Conservation (phyloP, 768 basidiomycete genomes). For the Harrya chromipes region DNA sequence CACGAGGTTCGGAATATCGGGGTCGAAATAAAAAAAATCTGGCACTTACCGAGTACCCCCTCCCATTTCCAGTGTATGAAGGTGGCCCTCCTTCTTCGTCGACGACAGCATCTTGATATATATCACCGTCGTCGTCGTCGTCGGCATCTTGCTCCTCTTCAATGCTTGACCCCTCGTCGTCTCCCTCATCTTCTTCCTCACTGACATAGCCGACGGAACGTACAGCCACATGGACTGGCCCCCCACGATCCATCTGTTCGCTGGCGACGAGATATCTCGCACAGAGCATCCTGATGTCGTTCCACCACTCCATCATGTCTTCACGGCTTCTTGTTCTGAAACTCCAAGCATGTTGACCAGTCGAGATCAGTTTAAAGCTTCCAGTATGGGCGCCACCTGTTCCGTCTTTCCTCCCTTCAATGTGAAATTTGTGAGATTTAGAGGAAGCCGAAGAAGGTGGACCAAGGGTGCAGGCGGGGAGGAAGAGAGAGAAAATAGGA, state of each 20-base stretch:
- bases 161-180: constrained; percentile 60
- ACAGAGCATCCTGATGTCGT: constrained; percentile 91
- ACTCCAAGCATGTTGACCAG: constrained; percentile 70
- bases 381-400: constrained; percentile 58
- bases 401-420: constrained; percentile 88
- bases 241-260: constrained; percentile 89
- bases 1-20: neutral
- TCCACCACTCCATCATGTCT: constrained; percentile 99
- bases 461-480: constrained; percentile 93
- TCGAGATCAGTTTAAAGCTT: constrained; percentile 41
- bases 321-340: constrained; percentile 89
- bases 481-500: constrained; percentile 85
- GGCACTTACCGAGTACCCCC: constrained; percentile 58
- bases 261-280: constrained; percentile 92
- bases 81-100: constrained; percentile 53
- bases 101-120: constrained; percentile 37
- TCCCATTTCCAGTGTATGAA: constrained; percentile 39
- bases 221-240: constrained; percentile 91
- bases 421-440: constrained; percentile 92
- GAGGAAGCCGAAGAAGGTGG: constrained; percentile 72
- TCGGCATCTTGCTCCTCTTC: constrained; percentile 39
- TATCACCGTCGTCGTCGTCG: constrained; percentile 52
- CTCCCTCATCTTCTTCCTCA: constrained; percentile 62
- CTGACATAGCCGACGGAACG: constrained; percentile 84
- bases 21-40: neutral